Conservation (phyloP, 768 basidiomycete genomes). For the Lactifluus volemus region DNA sequence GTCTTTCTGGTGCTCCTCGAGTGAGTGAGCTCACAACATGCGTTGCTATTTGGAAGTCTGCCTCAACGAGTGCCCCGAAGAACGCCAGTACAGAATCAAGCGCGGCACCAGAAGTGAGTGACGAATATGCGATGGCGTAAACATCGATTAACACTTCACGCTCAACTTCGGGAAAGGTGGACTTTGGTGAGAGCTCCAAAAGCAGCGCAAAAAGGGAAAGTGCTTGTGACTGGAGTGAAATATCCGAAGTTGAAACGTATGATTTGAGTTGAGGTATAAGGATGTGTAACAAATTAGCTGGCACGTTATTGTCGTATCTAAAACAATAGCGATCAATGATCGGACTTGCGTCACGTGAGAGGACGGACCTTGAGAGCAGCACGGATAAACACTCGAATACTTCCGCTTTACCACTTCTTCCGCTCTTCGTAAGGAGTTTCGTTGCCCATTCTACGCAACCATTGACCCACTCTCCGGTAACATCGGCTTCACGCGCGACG, state of each 20-base stretch:
- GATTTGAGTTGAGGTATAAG: constrained; percentile 68
- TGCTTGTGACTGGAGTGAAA: constrained; percentile 67
- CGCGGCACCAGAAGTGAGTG: constrained; percentile 64
- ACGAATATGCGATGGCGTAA: constrained; percentile 69
- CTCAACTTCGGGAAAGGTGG: constrained; percentile 72
- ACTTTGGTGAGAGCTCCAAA: constrained; percentile 53
- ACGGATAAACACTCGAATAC: constrained; percentile 71
- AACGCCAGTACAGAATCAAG: constrained; percentile 79
- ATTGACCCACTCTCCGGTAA: constrained; percentile 74
- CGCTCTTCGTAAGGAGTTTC: constrained; percentile 67
- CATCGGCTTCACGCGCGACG: constrained; percentile 67
- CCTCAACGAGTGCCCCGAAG: constrained; percentile 72
- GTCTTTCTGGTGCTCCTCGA: constrained; percentile 53
- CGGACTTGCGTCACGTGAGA: constrained; percentile 26
- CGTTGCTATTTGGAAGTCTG: constrained; percentile 75
- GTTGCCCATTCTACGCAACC: constrained; percentile 72
- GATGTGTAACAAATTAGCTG: constrained; percentile 47
- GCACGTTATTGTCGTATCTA: constrained; percentile 42
- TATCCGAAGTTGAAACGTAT: constrained; percentile 69
- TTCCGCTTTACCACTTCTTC: constrained; percentile 67
- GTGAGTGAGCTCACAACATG: constrained; percentile 75
- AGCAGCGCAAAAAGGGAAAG: constrained; percentile 59
- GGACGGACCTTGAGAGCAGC: constrained; percentile 52
- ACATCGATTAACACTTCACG: constrained; percentile 53
- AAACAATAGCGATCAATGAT: constrained; percentile 22